A percentile compares a stretch with the other conserved stretches of the same genome.
These are phyloP conservation scores for Populus simonii DNA, from an alignment of 345 rosid species.

Conservation along the genomic window DNA sequence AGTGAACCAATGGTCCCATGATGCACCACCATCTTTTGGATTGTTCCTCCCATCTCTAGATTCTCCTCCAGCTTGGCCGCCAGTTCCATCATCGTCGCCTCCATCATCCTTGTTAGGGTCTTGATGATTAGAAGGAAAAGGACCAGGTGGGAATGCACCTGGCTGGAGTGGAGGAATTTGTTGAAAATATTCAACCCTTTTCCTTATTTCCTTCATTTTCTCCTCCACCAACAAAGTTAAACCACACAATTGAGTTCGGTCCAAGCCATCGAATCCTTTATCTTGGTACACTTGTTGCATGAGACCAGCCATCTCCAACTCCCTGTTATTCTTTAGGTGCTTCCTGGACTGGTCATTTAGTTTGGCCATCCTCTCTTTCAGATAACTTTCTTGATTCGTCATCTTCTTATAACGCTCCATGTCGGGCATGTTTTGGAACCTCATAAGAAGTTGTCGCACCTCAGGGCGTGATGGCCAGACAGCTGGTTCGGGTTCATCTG, in stretches of 20 bases:
- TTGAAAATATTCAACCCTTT: conserved; percentile 10
- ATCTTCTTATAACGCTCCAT: conserved; percentile 28
- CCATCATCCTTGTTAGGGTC: background rate
- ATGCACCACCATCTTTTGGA: background rate
- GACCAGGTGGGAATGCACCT: background rate
- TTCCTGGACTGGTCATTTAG: conserved; percentile 19
- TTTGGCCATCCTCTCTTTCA: conserved; percentile 25
- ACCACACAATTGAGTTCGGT: background rate
- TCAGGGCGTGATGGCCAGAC: conserved; percentile 32
- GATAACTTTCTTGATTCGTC: conserved; percentile 34
- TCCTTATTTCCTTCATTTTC: conserved; percentile 20
- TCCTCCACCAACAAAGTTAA: conserved; percentile 28
- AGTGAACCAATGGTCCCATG: conserved; percentile 17
- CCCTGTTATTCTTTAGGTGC: conserved; percentile 15
- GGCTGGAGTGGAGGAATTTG: conserved; percentile 8
- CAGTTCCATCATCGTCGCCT: background rate
- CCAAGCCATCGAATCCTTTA: conserved; percentile 4
- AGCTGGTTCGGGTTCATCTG: conserved; percentile 34
- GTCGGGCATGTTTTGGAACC: conserved; percentile 25
- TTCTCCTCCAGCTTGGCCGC: background rate
- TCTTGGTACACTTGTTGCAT: conserved; percentile 23
- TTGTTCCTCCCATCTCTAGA: background rate
- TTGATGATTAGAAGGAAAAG: background rate
- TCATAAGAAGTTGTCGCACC: conserved; percentile 13
- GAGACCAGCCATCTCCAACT: conserved; percentile 11